Conservation (phyloP, 2,329 filamentous ascomycete species). For the Pezicula neosporulosa region DNA sequence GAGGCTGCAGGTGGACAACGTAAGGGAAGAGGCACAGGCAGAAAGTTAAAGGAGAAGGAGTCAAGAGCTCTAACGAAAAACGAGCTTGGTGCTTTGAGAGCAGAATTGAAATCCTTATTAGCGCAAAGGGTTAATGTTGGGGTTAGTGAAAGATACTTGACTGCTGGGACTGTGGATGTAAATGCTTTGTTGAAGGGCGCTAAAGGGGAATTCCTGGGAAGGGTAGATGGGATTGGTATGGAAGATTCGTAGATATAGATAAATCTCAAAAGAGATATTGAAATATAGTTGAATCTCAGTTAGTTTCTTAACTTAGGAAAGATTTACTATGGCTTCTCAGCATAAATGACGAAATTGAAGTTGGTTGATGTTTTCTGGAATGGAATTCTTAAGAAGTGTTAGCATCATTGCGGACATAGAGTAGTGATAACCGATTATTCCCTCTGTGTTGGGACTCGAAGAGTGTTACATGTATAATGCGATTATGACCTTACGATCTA, state of each 20-base stretch:
- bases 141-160: constrained; percentile 83
- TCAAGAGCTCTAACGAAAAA: constrained; percentile 65
- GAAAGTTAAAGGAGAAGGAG: constrained; percentile 72
- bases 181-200: constrained; percentile 64
- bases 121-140: constrained; percentile 77
- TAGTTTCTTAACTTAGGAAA: too few relatives aligned
- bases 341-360: too few relatives aligned
- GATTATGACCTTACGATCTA: too few relatives aligned
- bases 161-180: constrained; percentile 80
- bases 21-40: constrained; percentile 67
- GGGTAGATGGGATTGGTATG: constrained; percentile 29
- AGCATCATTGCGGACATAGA: too few relatives aligned
- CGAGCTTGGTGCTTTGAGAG: constrained; percentile 67
- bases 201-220: constrained; percentile 45
- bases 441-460: too few relatives aligned
- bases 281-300: too few relatives aligned
- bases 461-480: too few relatives aligned
- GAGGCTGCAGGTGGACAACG: constrained; percentile 56
- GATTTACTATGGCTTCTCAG: too few relatives aligned
- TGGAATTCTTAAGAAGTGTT: too few relatives aligned
- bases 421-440: too few relatives aligned
- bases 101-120: constrained; percentile 69
- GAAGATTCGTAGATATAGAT: constrained; percentile 14
- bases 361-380: too few relatives aligned
- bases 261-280: too few relatives aligned